phyloP scores from a whole-genome alignment of 1,139 yeast species.

The Williopsis jadinii region DNA sequence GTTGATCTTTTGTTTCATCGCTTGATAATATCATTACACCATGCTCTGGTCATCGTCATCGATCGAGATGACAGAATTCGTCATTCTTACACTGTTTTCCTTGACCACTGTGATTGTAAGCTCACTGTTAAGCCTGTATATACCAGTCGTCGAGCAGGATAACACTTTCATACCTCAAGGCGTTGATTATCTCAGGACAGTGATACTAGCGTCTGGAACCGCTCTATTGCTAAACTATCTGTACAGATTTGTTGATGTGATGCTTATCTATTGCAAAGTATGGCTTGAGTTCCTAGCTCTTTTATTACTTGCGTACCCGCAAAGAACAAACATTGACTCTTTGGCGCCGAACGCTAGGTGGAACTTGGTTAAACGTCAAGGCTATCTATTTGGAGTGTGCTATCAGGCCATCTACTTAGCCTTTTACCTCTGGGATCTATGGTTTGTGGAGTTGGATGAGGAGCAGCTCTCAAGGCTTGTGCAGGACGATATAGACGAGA shows the following conservation, averaged over 20 bases:
- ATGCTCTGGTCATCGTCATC: too few species aligned
- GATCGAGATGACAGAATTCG: too few species aligned
- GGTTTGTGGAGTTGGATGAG: conserved; percentile 10
- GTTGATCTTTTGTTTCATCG: too few species aligned
- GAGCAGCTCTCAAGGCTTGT: conserved; percentile 4
- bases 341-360: conserved; percentile 12
- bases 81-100: too few species aligned
- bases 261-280: conserved; percentile 8
- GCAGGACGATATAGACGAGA: conserved; percentile 5
- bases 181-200: conserved; percentile 17
- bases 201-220: conserved; percentile 11
- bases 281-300: conserved; percentile 17
- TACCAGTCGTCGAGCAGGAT: conserved; percentile 11
- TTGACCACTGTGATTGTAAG: too few species aligned
- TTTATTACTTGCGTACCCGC: conserved; percentile 19
- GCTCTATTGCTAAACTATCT: conserved; percentile 14
- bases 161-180: conserved; percentile 15
- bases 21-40: too few species aligned
- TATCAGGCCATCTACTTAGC: conserved; percentile 8
- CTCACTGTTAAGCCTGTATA: neutral
- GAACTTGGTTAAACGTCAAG: conserved; percentile 19
- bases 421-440: conserved; percentile 11
- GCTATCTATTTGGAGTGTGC: conserved; percentile 17
- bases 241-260: conserved; percentile 8
- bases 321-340: conserved; percentile 11